phyloP scores from a whole-genome alignment of 1,284 basidiomycete species.

The Tilletia horrida region DNA sequence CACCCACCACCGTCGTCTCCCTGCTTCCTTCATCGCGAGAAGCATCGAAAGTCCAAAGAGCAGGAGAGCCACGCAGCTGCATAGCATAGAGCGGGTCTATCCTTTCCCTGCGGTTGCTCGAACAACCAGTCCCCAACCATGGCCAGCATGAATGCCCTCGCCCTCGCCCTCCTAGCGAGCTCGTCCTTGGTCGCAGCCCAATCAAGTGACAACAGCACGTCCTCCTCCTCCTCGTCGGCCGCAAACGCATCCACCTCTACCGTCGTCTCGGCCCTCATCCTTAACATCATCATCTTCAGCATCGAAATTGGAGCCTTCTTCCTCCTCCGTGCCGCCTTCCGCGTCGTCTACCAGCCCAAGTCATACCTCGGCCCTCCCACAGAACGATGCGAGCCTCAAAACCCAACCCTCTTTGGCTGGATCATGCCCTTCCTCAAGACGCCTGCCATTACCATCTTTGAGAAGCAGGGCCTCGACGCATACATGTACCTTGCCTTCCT shows the following conservation, averaged over 20 bases:
- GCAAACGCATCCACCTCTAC: constrained; percentile 43
- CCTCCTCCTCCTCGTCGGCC: neutral
- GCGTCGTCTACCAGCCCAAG: constrained; percentile 55
- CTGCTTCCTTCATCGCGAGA: no score
- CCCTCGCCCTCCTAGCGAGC: constrained; percentile 13
- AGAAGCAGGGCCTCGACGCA: constrained; percentile 80
- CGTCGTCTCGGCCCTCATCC: constrained; percentile 50
- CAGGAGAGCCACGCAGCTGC: no score
- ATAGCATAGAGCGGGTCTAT: neutral
- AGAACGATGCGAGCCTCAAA: constrained; percentile 52
- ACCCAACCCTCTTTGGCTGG: constrained; percentile 55
- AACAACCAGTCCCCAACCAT: neutral
- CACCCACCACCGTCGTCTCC: no score
- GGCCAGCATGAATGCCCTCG: neutral
- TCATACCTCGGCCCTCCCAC: constrained; percentile 45
- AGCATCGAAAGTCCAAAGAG: neutral
- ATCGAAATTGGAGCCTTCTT: constrained; percentile 54
- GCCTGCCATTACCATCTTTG: constrained; percentile 48
- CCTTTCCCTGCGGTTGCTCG: neutral
- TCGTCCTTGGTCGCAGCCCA: constrained; percentile 2
- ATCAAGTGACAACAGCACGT: neutral
- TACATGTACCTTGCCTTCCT: constrained; percentile 90
- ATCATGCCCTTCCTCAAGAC: constrained; percentile 53
- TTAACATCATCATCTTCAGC: constrained; percentile 49
- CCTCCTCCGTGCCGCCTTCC: constrained; percentile 54